phyloP scores from a whole-genome alignment of 2,329 filamentous ascomycete species.

The Didymella arachidicola region DNA sequence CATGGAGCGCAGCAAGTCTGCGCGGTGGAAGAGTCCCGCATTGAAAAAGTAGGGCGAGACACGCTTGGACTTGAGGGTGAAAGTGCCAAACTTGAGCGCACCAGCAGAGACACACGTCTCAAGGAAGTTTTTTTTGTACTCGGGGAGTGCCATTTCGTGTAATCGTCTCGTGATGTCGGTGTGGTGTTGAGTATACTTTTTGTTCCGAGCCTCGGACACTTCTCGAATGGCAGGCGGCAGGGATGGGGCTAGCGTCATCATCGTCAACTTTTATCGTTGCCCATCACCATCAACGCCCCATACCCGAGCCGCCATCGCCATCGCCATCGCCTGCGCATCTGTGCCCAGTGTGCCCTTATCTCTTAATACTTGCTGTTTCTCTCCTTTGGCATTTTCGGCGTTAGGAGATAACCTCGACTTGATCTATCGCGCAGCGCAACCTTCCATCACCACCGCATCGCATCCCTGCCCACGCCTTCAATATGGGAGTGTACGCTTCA shows the following conservation, averaged over 20 bases:
- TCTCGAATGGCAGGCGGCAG: conserved; percentile 25
- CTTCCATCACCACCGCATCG: conserved; percentile 27
- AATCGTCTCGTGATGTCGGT: neutral
- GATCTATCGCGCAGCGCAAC: conserved; percentile 33
- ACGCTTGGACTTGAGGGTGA: conserved; percentile 91
- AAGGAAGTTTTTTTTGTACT: conserved; percentile 73
- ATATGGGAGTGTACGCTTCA: conserved; percentile 47
- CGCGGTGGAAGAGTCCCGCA: conserved; percentile 87
- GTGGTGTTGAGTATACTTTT: conserved; percentile 16
- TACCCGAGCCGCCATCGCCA: conserved; percentile 34
- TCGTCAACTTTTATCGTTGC: conserved; percentile 43
- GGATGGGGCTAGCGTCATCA: conserved; percentile 29
- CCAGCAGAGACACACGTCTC: conserved; percentile 71
- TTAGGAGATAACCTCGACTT: conserved; percentile 27
- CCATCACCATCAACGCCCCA: conserved; percentile 28
- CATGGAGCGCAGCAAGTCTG: conserved; percentile 78
- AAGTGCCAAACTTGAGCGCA: conserved; percentile 82
- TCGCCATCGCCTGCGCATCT: conserved; percentile 43
- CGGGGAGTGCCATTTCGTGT: conserved; percentile 39
- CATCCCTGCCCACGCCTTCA: conserved; percentile 30
- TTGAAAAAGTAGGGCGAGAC: conserved; percentile 98
- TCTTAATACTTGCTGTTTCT: conserved; percentile 17
- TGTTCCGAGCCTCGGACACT: conserved; percentile 46
- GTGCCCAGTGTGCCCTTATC: conserved; percentile 19
- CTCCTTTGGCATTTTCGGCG: conserved; percentile 31